These are phyloP conservation scores for Paecilomyces variotii DNA, from an alignment of 2,329 filamentous ascomycete species.

Conservation along the genomic window DNA sequence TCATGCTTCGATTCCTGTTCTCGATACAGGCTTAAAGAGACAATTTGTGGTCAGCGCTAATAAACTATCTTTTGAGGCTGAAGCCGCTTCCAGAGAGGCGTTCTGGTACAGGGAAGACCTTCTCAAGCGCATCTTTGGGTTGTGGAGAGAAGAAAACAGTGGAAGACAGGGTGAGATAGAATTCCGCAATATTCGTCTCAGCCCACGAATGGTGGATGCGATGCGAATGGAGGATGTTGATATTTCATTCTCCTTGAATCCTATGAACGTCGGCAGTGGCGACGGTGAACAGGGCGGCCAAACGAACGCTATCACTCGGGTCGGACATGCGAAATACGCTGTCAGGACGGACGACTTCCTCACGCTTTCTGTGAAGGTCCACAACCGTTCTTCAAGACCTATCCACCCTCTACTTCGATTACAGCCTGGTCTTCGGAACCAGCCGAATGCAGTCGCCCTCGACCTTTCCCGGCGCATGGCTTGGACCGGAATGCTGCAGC, in stretches of 20 bases:
- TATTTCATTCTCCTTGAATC: conserved; percentile 43
- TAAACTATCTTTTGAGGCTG: conserved; percentile 69
- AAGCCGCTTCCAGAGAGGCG: conserved; percentile 68
- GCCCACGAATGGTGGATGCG: conserved; percentile 70
- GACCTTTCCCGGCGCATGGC: conserved; percentile 75
- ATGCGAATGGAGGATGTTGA: conserved; percentile 74
- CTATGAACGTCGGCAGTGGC: conserved; percentile 17
- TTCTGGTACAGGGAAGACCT: conserved; percentile 90
- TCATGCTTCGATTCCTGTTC: conserved; percentile 66
- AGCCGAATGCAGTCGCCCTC: conserved; percentile 63
- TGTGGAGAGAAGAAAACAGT: conserved; percentile 59
- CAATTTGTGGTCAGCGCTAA: conserved; percentile 84
- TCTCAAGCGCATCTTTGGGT: conserved; percentile 60
- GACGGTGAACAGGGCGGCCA: conserved; percentile 8
- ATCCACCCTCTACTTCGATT: conserved; percentile 68
- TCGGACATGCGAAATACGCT: conserved; percentile 39
- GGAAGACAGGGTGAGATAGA: conserved; percentile 62
- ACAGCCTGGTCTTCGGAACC: conserved; percentile 66
- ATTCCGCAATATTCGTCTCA: conserved; percentile 65
- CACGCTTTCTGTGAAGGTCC: conserved; percentile 61
- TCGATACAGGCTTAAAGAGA: conserved; percentile 75
- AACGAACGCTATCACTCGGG: conserved; percentile 24
- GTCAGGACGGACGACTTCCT: conserved; percentile 56
- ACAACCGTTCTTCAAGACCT: conserved; percentile 61
- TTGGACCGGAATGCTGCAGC: conserved; percentile 79